These are phyloP conservation scores for Capronia epimyces DNA, from an alignment of 2,329 filamentous ascomycete genomes.

Conservation along the genomic window DNA sequence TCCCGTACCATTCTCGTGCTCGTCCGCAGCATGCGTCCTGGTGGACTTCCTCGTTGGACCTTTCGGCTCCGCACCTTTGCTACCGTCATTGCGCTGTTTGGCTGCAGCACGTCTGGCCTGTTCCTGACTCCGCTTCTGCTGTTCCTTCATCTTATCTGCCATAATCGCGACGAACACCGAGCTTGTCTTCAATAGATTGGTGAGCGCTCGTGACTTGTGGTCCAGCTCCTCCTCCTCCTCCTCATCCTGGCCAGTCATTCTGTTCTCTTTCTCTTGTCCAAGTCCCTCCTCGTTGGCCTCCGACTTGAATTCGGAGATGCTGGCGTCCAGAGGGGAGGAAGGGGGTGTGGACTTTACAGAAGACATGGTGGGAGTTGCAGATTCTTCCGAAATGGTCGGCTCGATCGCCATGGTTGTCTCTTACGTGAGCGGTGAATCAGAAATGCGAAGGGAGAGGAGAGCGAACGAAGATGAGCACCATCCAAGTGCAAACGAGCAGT, in stretches of 20 bases:
- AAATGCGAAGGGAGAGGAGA: not conserved
- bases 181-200: constrained; percentile 44
- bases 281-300: not conserved
- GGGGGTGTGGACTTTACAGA: constrained; percentile 12
- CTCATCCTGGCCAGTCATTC: constrained; percentile 27
- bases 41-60: constrained; percentile 24
- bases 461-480: not conserved
- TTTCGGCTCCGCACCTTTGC: constrained; percentile 30
- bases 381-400: constrained; percentile 7
- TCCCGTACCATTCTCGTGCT: not conserved
- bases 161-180: constrained; percentile 47
- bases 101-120: constrained; percentile 37
- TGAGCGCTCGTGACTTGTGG: constrained; percentile 41
- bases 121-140: constrained; percentile 42
- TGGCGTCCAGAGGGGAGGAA: constrained; percentile 11
- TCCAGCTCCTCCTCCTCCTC: constrained; percentile 39
- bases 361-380: constrained; percentile 17
- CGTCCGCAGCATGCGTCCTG: constrained; percentile 11
- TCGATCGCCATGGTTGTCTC: constrained; percentile 9
- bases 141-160: constrained; percentile 46
- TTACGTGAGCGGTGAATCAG: not conserved
- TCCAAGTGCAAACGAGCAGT: not conserved
- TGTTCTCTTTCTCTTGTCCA: constrained; percentile 11
- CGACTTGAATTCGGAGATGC: constrained; percentile 3
- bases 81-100: constrained; percentile 31